Evolutionary conservation across 2,329 filamentous ascomycete genomes (phyloP).

Genomic region (Phialocephala subalpina): DNA sequence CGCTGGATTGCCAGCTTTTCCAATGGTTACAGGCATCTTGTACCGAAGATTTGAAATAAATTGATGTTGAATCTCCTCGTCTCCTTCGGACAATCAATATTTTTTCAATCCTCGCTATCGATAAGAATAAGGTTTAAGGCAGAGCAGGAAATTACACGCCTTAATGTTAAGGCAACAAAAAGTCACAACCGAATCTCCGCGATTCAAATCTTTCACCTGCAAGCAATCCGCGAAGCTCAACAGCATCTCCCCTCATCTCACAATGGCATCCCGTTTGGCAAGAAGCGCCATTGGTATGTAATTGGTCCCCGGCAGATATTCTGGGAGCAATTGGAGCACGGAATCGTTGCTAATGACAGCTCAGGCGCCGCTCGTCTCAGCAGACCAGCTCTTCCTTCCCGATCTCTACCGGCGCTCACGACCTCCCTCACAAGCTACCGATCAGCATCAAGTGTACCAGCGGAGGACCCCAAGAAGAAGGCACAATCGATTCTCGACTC

Average conservation of each 20-base stretch:
- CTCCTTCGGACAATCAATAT: too few relatives aligned
- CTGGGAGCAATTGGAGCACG: conserved; percentile 34
- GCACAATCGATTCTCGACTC: conserved; percentile 94
- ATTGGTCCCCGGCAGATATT: conserved; percentile 23
- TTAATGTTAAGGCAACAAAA: conserved; percentile 7
- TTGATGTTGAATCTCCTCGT: conserved; percentile 20
- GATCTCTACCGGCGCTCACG: conserved; percentile 77
- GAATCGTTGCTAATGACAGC: conserved; percentile 51
- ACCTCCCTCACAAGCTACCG: conserved; percentile 71
- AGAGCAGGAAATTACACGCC: neutral
- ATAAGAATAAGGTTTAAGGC: conserved; percentile 14
- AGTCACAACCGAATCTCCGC: conserved; percentile 35
- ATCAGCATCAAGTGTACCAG: conserved; percentile 78
- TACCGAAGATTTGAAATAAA: conserved; percentile 3
- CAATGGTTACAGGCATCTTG: conserved; percentile 40
- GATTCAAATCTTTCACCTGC: conserved; percentile 37
- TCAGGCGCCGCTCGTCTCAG: conserved; percentile 83
- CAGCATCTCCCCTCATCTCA: conserved; percentile 67
- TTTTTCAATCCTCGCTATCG: conserved; percentile 10
- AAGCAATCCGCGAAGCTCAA: conserved; percentile 44
- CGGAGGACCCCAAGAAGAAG: conserved; percentile 94
- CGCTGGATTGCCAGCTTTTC: conserved; percentile 24
- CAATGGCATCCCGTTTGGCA: conserved; percentile 98
- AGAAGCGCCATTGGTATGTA: conserved; percentile 92
- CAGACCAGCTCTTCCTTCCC: conserved; percentile 81